Conservation (phyloP, 2,329 filamentous ascomycete species). For the Rhytidhysteron rufulum region DNA sequence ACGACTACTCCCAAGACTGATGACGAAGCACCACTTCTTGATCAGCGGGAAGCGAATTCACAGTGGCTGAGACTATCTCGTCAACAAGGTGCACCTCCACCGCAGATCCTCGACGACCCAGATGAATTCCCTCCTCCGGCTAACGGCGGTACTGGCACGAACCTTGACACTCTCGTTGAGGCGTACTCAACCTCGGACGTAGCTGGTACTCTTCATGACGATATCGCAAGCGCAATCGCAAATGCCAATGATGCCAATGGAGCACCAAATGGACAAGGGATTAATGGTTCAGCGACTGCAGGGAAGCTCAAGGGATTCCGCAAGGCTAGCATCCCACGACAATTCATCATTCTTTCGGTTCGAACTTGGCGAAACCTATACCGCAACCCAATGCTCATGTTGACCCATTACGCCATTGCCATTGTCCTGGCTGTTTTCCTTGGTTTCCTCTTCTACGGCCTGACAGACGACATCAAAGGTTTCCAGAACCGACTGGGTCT, state of each 20-base stretch:
- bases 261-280: slow-evolving; percentile 53
- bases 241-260: slow-evolving; percentile 65
- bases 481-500: slow-evolving; percentile 97
- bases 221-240: slow-evolving; percentile 68
- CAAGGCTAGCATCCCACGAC: slow-evolving; percentile 72
- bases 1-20: slow-evolving; percentile 58
- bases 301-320: slow-evolving; percentile 73
- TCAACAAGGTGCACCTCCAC: slow-evolving; percentile 51
- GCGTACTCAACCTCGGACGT: slow-evolving; percentile 77
- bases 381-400: slow-evolving; percentile 95
- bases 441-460: slow-evolving; percentile 91
- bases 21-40: slow-evolving; percentile 53
- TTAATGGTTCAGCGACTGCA: slow-evolving; percentile 52
- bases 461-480: slow-evolving; percentile 92
- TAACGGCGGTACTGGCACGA: slow-evolving; percentile 58
- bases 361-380: slow-evolving; percentile 97
- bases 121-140: slow-evolving; percentile 60
- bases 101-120: slow-evolving; percentile 65
- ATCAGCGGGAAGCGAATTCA: slow-evolving; percentile 48
- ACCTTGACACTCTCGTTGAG: slow-evolving; percentile 75
- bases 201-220: slow-evolving; percentile 67
- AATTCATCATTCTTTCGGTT: slow-evolving; percentile 85
- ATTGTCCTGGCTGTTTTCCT: slow-evolving; percentile 92
- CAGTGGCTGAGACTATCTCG: slow-evolving; percentile 59
- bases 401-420: slow-evolving; percentile 96